Base-by-base conservation (phyloP, 495 filamentous ascomycete species). In the Tuber microsphaerosporum region DNA sequence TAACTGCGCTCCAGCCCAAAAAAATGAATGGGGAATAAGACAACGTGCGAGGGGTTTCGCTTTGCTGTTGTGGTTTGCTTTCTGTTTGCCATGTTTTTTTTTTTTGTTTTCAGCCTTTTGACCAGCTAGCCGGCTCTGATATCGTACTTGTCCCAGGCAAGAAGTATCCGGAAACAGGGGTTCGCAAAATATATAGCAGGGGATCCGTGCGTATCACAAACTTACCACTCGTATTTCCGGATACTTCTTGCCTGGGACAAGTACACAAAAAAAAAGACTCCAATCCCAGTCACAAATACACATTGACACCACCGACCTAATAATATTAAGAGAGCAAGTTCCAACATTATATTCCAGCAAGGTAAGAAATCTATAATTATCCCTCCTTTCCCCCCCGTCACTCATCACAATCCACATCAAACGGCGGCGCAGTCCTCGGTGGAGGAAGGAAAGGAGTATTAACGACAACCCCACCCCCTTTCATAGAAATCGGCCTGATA, bases 401-500 rank as follows among this genome's bases (percentile, higher is more conserved):
- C 31, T 7, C 31, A 16, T 65, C 26, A 31, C 10, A 61, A 61
- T 16, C 56, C 26, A 16, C 26, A 17, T 31, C 56, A 31, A 14
- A 31, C 12, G 26, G 26, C 56, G 56, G 56, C 3, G 56, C 14
- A 17, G 56, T 7, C 10, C 56, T 61, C 26, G 12, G 26, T 34
- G 26, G 56, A 65, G 56, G 56, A 34, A 56, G 48, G 6, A 22
- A 22, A 34, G 26, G 26, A 65, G 56, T 19, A 17, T 12, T 7
- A 34, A 12, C 26, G 8, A 34, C 56, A 34, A 46, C 75, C 31
- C 78, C 78, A 76, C 72, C 78, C 31, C 78, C 77, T 68, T 72
- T 46, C 43, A 73, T 74, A 42, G 77, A 80, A 51, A 89, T 81
- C 71, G 84, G 88, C 79, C 92, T 86, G 71, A 93, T 77, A 31